Base-by-base conservation (phyloP, 495 filamentous ascomycete species). In the Podospora comata region DNA sequence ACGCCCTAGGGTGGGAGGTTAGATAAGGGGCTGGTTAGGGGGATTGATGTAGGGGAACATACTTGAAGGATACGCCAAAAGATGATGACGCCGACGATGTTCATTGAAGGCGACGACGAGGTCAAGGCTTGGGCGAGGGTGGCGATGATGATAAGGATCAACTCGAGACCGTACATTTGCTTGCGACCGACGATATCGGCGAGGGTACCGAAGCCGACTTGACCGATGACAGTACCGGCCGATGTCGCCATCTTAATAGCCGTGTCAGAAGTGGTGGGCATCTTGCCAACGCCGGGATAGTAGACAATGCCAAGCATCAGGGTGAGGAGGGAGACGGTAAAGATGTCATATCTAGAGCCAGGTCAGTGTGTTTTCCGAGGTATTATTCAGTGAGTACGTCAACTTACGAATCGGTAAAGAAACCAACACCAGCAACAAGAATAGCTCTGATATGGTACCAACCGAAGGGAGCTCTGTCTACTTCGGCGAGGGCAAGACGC, bases 231-330 rank as follows among this genome's bases (percentile, higher is more conserved):
- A 27, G 92, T 96, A 57, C 93, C 93, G 67, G 86, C 89, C 11
- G 90, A 94, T n/a, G 92, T 95, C 7, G 92, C 86, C 16, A 93
- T 88, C 79, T 97, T 97, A 81, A 97, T 92, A 60, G 90, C 92
- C 2, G 90, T 94, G 73, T 94, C 91, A 9, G 89, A 85, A 67
- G 76, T 79, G 63, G 81, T 83, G 27, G 88, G 88, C 73, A 92
- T 89, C 3, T 73, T 68, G 53, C 89, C 86, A 26, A 70, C 58
- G 56, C 75, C 76, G 58, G 76, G 83, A 80, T 83, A 92, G 83
- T 86, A 92, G 66, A 91, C 89, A n/a, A 92, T 82, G 65, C 90
- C 91, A 63, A 92, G 76, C 89, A 92, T 92, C 68, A 80, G 83
- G 76, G 79, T 78, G 78, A 89, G 80, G 71, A 88, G 78, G 64